These are phyloP conservation scores for Ceratocystis diversiconidia DNA, from an alignment of 2,329 filamentous ascomycete genomes.

Conservation along the genomic window DNA sequence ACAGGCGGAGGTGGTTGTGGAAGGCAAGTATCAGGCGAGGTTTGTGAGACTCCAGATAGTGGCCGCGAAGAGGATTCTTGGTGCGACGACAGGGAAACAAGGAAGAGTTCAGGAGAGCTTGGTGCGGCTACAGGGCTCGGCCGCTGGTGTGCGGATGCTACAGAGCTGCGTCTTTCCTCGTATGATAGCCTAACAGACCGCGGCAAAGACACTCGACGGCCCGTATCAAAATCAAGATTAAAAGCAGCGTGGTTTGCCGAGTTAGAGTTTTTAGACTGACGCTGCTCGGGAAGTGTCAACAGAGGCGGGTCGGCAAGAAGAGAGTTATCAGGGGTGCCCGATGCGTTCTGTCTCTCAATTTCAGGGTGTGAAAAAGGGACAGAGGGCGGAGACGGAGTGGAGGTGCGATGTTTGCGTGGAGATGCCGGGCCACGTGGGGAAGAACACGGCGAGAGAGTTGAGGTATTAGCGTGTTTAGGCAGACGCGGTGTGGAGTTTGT, in stretches of 20 bases:
- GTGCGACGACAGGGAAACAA: not conserved
- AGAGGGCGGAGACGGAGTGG: slow-evolving; percentile 39
- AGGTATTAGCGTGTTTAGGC: slow-evolving; percentile 21
- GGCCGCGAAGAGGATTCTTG: not conserved
- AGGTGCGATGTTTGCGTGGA: slow-evolving; percentile 33
- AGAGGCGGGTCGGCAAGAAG: slow-evolving; percentile 37
- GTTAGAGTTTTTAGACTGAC: slow-evolving; percentile 31
- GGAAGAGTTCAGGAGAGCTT: not conserved
- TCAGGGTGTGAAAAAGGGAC: slow-evolving; percentile 36
- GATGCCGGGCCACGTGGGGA: slow-evolving; percentile 5
- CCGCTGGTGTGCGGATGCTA: not conserved
- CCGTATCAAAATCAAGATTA: slow-evolving; percentile 33
- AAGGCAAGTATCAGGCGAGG: not conserved
- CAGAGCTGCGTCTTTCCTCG: slow-evolving; percentile 31
- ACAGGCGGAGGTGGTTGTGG: not conserved
- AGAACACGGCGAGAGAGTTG: not conserved
- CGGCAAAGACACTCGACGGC: slow-evolving; percentile 40
- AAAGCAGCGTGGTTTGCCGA: slow-evolving; percentile 31
- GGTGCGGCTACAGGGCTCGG: not conserved
- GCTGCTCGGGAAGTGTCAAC: slow-evolving; percentile 37
- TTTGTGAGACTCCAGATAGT: not conserved
- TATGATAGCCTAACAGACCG: slow-evolving; percentile 38
- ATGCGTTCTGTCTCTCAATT: slow-evolving; percentile 27
- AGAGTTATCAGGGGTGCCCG: slow-evolving; percentile 26
- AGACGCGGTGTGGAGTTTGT: slow-evolving; percentile 43